Base-by-base conservation (phyloP, 805 yeast species). In the Debaryomyces prosopidis region DNA sequence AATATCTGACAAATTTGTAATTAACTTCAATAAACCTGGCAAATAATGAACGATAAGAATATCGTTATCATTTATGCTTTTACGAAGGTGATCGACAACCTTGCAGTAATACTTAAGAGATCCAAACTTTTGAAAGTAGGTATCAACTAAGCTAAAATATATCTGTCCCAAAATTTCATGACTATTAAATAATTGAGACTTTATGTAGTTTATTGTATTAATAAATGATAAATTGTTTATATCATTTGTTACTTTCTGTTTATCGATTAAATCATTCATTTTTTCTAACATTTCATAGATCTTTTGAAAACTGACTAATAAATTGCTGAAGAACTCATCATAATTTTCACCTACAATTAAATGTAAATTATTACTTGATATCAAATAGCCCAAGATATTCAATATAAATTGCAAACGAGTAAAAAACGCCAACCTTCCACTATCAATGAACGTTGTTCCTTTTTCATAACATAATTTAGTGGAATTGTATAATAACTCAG, bases 101-200 rank as follows among this genome's bases (percentile, higher is more conserved):
- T 63, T 57, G 14, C 57, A 52, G 53, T 76, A 76, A 4, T 72
- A 62, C 0, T 66, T 60, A 6, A 57, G 36, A 10, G 63, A 51
- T 6, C 65, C 64, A 37, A 63, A 66, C 32, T 62, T 51, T 1
- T 66, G 53, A 19, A 59, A 47, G 33, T 71, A 68, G 32, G 68
- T 68, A 2, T 69, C 67, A 6, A 76, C 68, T 36, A 80, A 61
- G 2, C 85, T 84, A 53, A 62, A 79, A 5, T 85, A 67, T 1
- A 88, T 70, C 59, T 83, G 87, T 36, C 91, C 84, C 44, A 91
- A 64, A 1, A 75, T 58, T 55, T 89, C 96, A 60, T 90, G 94
- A 54, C 84, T 84, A 40, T 71, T 71, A 42, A 81, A 75, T 23
- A 88, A 69, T 50, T 81, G 81, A 45, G 79, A 80, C 50, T 89